Base-by-base conservation (phyloP, 2,329 filamentous ascomycete genomes). In the Calonectria leucothoes region DNA sequence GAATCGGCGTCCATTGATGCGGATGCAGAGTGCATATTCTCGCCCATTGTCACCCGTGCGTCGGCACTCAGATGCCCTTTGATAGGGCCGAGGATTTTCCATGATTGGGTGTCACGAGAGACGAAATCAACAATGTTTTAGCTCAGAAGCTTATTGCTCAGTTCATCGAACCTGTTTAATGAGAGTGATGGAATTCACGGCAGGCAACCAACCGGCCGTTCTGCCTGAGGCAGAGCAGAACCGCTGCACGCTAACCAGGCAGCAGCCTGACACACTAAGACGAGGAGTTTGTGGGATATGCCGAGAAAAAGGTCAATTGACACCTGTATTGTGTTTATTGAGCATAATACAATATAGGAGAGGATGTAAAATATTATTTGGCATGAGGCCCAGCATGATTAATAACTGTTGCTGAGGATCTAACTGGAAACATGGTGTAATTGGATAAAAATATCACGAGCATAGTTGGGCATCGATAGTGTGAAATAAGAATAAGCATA, bases 1-100 rank as follows among this genome's bases (percentile, higher is more conserved):
- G 23, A 69, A 69, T 5, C 23, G 39, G 8, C 39, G 37, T 14
- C 66, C 66, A 6, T 69, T 69, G 55, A 69, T 51, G 42, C 66
- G 66, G 17, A 69, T 63, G 42, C 25, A 29, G 55, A 63, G 20
- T 11, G n/a, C 14, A 27, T 33, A 37, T 27, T 27, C 35, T 6
- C 12, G 25, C 20, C 31, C 42, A 15, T 23, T 11, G 7, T 25
- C 52, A 23, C 8, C 20, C 11, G 12, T 5, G 6, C 33, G 27
- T 17, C 15, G 29, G 37, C 11, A 33, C n/a, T 52, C 66, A 35
- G n/a, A 39, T 11, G 20, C 15, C 1, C 5, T 23, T 45, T 45
- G 42, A 37, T 39, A 61, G 7, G 55, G 35, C 25, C 8, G 12
- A 2, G 20, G 27, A 25, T 61, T 61, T 35, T 14, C 10, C 37